Base-by-base conservation (phyloP, 2,329 filamentous ascomycete genomes). In the Phialophora expanda region DNA sequence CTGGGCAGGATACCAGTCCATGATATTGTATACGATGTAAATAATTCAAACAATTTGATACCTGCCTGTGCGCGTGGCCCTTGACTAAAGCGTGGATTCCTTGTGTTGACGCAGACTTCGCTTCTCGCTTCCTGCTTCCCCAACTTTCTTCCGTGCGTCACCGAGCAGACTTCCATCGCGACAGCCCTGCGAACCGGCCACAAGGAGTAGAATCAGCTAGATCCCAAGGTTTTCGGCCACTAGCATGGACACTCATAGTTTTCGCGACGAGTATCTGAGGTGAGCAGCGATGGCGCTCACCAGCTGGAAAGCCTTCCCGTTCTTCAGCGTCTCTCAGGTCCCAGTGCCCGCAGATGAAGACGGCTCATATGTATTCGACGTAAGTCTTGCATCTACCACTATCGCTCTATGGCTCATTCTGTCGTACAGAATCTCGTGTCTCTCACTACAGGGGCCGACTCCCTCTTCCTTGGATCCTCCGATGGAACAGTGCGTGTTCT, bases 301-400 rank as follows among this genome's bases (percentile, higher is more conserved):
- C 71, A 97, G 94, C 65, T 98, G 95, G 94, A 97, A 97, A 90
- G 89, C 90, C 73, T 99, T 99, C 83, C 93, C 96, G 85, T 99
- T 99, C 89, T 98, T 99, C 86, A 92, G 97, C 81, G 92, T 96
- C 78, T 88, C 88, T 77, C 89, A 91, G 77, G 89, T 97, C 78
- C 88, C 90, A 75, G 85, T 93, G 74, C 86, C 85, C 26, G 74
- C 86, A 73, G 90, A 96, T 77, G 89, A 90, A 75, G 92, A 96
- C 76, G 90, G 88, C 76, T 87, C 88, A 73, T 85, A 88, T 75
- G 85, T 93, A 76, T 90, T 96, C 81, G 90, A 93, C 78, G 90
- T 91, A 85, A 87, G 78, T 72, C 24, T 20, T 86, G 63, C 62
- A 50, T 44, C 62, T 61, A 55, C 61, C 60, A 51, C 26, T 44